Base-by-base conservation (phyloP, 129 eudicot genomes). In the Lactuca sativa region DNA sequence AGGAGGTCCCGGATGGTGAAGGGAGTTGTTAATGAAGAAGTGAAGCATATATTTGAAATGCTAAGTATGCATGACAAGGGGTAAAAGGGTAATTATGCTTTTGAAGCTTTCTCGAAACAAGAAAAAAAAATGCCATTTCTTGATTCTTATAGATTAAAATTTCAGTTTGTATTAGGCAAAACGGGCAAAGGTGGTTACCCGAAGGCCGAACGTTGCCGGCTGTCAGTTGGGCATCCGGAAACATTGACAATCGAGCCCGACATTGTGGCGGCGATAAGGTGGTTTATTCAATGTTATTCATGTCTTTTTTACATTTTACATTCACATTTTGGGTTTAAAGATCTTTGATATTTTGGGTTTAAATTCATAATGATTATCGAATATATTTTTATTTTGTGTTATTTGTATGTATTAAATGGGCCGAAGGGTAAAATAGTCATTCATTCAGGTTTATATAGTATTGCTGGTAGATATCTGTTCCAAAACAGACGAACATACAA, bases 131-230 rank as follows among this genome's bases (percentile, higher is more conserved):
- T 33, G 17, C 7, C 10, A 18, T 33, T 65, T 56, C 15, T 58
- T 59, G 34, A 59, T 49, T 57, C 34, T 58, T 66, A 67, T 59
- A n/a, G 54, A 41, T 59, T 40, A 0, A 7, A 9, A 41, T 69
- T 60, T 76, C 8, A 58, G 52, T 37, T 31, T 57, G 67, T 60
- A 32, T 65, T 71, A 93, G 97, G 98, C 98, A 70, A 87, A 82
- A 55, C 82, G 90, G 38, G 97, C 98, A 67, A 81, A 66, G 98
- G 97, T 56, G 98, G 98, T 51, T 89, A 93, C 69, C 98, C 98
- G 34, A 85, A 89, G 90, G 97, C 97, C 57, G 96, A 92, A 81
- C 97, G 95, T 21, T 85, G 95, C 61, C 88, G 95, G 44, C 93
- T 93, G 66, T 89, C 98, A 53, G 85, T 93, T 77, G 98, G 95